Conservation (phyloP, 345 rosid species). For the Pelargonium nanum region DNA sequence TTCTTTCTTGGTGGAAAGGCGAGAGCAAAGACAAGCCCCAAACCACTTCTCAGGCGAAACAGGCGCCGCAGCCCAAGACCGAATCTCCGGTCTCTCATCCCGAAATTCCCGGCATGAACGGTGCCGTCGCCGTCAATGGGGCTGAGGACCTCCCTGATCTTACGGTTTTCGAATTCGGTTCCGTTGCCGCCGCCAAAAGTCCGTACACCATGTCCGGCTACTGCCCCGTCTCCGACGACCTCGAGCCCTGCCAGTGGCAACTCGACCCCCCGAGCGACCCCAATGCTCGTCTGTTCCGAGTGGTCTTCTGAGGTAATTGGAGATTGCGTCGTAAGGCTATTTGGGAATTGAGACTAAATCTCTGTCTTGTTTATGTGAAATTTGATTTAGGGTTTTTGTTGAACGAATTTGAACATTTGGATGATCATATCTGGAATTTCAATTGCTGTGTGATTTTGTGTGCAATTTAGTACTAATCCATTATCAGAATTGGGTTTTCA, state of each 20-base stretch:
- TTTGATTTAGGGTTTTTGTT: no score
- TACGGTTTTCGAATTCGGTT: conserved; percentile 87
- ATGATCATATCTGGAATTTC: not conserved
- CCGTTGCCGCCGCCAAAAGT: conserved; percentile 57
- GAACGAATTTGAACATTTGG: no score
- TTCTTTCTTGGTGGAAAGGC: conserved; percentile 76
- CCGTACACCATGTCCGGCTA: conserved; percentile 84
- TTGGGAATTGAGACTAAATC: not conserved
- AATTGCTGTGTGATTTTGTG: not conserved
- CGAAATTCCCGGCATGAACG: conserved; percentile 59
- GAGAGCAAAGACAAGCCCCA: not conserved
- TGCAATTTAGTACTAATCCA: not conserved
- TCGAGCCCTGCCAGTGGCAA: conserved; percentile 93
- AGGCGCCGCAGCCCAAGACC: conserved; percentile 6
- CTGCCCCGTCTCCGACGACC: conserved; percentile 88
- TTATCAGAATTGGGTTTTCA: not conserved
- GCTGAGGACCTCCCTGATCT: conserved; percentile 35
- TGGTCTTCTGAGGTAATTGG: conserved; percentile 49
- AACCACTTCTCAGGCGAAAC: not conserved
- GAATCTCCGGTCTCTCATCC: conserved; percentile 8
- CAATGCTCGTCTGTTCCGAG: conserved; percentile 87
- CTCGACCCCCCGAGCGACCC: conserved; percentile 56
- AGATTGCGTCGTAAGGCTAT: not conserved
- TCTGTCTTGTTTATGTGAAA: not conserved
- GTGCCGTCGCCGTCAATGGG: conserved; percentile 77